Evolutionary conservation across 345 rosid genomes (phyloP), one percentile per base, ranked within the genome.

Genomic region (Sisymbrium altissimum): DNA sequence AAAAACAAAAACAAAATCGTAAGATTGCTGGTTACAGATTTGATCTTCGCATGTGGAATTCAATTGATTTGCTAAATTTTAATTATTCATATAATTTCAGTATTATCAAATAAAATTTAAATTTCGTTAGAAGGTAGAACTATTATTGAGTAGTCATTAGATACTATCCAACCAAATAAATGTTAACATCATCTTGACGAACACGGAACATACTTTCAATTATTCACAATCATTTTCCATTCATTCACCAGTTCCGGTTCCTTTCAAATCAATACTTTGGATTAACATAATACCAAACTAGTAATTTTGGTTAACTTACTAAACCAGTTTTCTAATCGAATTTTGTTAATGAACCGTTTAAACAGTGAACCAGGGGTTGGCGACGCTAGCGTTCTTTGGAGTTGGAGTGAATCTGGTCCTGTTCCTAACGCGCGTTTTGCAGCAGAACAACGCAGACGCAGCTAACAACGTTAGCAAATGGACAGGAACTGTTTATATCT

Each of bases 381-480:
- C 99, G 30, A 96, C 99, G 18, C 82, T 96, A 9, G 99, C 99
- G 4, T 96, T 96, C 86, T 96, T 96, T 58, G 99, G 99, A 29
- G 98, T 96, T 56, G 98, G 97, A 32, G 98, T 96, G 79, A 96
- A 96, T 59, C 69, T 96, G 78, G 99, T 96, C 74, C 78, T 92
- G 78, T 93, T 96, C 87, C 81, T 96, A 76, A 96, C 99, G 21
- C 90, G 99, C 71, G 99, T 92, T 25, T 72, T 96, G 53, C 94
- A 83, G 2, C 98, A 96, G 74, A 82, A 84, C 80, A 96, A 96
- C 83, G 99, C 96, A 53, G 97, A 90, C 6, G 99, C 99, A 58
- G 99, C 98, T 1, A 96, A 92, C 67, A 92, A 83, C 48, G 99
- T 96, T 10, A 96, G 99, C 94, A 95, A 95, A 83, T 95, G 99